Base-by-base conservation (phyloP, 139 green algal genomes). In the Chlorella ohadii region DNA sequence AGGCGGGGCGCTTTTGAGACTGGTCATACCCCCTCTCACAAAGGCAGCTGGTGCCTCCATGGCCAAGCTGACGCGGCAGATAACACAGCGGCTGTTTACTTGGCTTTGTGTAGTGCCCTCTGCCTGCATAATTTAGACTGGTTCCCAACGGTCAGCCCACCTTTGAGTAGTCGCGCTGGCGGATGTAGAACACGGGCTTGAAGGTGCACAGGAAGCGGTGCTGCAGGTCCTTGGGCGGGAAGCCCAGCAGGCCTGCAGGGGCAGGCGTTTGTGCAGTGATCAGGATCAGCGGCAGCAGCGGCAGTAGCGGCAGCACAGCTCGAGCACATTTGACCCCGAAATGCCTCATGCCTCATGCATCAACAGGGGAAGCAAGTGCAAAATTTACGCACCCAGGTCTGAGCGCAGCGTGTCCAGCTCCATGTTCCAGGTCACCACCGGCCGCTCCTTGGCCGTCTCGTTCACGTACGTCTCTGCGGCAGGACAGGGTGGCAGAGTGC, bases 371-470 rank as follows among this genome's bases (percentile, higher is more conserved):
- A 5, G 44, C 7, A 51, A 51, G 44, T 9, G 9, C 44, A 51
- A n/a, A n/a, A n/a, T n/a, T n/a, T n/a, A n/a, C 44, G 44, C 44
- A 92, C 89, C 96, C 72, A 98, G 87, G 82, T 98, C 96, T 25
- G 93, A 92, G 20, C 96, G 81, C 51, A 99, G 89, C 13, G 96
- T 98, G 87, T 99, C 97, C 31, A 99, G 90, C 93, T 99, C 96
- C 79, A 98, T 84, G 92, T 99, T 99, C 93, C 96, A 98, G 5
- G 97, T 78, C 38, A 98, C 82, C 31, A 97, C 41, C 27, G 91
- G 83, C 80, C 78, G 86, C 67, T 82, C 89, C 20, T 68, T 70
- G 22, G 94, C 86, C n/a, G 88, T 74, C 73, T 89, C 91, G 23
- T 91, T 89, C 11, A 68, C 68, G 74, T 97, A 98, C 17, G 81